These are phyloP conservation scores for Hymenoscyphus repandus DNA, from an alignment of 2,329 filamentous ascomycete species.

Conservation along the genomic window DNA sequence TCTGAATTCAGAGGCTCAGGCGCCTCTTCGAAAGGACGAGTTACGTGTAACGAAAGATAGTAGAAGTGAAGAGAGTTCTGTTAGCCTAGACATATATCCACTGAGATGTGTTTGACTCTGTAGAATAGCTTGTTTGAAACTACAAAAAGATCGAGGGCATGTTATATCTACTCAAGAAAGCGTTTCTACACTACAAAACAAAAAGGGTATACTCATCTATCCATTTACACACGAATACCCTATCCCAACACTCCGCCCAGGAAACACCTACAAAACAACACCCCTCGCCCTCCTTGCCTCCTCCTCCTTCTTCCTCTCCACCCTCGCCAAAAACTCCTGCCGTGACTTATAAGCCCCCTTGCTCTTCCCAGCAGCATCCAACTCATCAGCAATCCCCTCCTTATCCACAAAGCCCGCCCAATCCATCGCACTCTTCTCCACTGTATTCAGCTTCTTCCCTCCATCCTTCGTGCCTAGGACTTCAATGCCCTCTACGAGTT, in stretches of 20 bases:
- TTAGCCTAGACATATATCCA: no score
- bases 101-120: no score
- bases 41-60: no score
- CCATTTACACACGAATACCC: not conserved
- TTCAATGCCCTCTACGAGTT: constrained; percentile 23
- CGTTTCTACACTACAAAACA: no score
- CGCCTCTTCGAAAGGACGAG: no score
- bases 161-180: no score
- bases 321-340: constrained; percentile 61
- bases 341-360: constrained; percentile 59
- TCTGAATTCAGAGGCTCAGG: no score
- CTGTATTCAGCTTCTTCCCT: constrained; percentile 63
- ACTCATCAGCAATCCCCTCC: constrained; percentile 65
- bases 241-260: not conserved
- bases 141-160: no score
- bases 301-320: constrained; percentile 57
- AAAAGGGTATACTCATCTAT: not conserved
- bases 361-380: constrained; percentile 58
- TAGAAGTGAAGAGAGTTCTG: no score
- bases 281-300: constrained; percentile 50
- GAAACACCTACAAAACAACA: constrained; percentile 5
- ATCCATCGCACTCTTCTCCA: constrained; percentile 69
- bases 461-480: constrained; percentile 40
- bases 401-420: constrained; percentile 69
- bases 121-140: no score